These are phyloP conservation scores for Stenogyne calaminthoides DNA, from an alignment of 305 asterid genomes.

Conservation along the genomic window DNA sequence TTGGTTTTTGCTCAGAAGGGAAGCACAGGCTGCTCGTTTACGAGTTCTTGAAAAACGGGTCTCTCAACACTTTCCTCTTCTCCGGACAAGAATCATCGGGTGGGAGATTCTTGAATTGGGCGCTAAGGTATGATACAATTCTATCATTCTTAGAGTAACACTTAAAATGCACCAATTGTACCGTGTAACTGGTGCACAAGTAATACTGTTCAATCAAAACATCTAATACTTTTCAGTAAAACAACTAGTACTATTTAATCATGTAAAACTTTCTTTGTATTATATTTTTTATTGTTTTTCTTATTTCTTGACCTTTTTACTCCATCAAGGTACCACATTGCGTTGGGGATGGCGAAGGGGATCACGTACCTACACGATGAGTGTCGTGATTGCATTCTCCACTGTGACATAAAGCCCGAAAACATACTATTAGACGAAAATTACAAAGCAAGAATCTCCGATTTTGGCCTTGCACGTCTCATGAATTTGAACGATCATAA, in stretches of 20 bases:
- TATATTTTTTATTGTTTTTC: neutral
- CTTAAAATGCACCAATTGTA: no score
- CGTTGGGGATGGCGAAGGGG: constrained; percentile 55
- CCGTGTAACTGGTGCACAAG: no score
- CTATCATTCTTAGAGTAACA: no score
- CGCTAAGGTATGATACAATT: constrained; percentile 26
- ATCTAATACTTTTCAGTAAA: no score
- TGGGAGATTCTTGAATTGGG: constrained; percentile 53
- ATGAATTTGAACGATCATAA: constrained; percentile 45
- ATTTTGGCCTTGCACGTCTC: constrained; percentile 55
- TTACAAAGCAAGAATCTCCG: constrained; percentile 46
- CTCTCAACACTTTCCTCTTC: constrained; percentile 61
- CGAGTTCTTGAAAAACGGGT: constrained; percentile 82
- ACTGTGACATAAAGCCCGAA: constrained; percentile 66
- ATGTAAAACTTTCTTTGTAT: no score
- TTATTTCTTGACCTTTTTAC: neutral
- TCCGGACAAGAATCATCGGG: constrained; percentile 22
- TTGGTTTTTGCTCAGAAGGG: constrained; percentile 79
- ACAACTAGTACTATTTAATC: no score
- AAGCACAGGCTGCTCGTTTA: constrained; percentile 72
- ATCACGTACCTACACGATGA: constrained; percentile 65
- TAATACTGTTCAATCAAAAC: no score
- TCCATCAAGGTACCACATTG: constrained; percentile 35
- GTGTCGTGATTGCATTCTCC: constrained; percentile 62
- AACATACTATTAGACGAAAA: constrained; percentile 55